phyloP scores from a whole-genome alignment of 768 basidiomycete genomes.

The Podaxis carcinomalis region DNA sequence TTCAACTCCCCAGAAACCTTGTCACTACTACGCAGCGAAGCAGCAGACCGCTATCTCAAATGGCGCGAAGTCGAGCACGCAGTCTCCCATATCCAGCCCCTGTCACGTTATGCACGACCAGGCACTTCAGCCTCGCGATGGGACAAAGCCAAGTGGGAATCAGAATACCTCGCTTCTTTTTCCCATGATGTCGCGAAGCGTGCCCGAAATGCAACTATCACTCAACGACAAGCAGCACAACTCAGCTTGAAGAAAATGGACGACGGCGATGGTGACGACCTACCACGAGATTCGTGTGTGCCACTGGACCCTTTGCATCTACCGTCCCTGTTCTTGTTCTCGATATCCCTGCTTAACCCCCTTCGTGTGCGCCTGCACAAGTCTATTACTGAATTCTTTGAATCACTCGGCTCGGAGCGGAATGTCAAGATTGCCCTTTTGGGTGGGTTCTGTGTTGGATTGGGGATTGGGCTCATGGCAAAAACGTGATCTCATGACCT shows the following conservation, averaged over 20 bases:
- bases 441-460: slow-evolving; percentile 35
- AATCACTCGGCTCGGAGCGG: slow-evolving; percentile 19
- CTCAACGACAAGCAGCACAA: background rate
- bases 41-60: slow-evolving; percentile 62
- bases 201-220: slow-evolving; percentile 30
- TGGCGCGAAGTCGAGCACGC: slow-evolving; percentile 70
- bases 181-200: slow-evolving; percentile 57
- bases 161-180: slow-evolving; percentile 57
- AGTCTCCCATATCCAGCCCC: slow-evolving; percentile 23
- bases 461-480: slow-evolving; percentile 26
- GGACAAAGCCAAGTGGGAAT: slow-evolving; percentile 65
- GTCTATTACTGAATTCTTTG: slow-evolving; percentile 19
- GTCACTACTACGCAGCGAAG: slow-evolving; percentile 53
- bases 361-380: slow-evolving; percentile 24
- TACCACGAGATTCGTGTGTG: slow-evolving; percentile 10
- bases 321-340: slow-evolving; percentile 57
- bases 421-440: slow-evolving; percentile 30
- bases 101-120: slow-evolving; percentile 11
- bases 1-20: slow-evolving; percentile 65
- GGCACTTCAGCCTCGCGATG: slow-evolving; percentile 25
- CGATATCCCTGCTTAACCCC: slow-evolving; percentile 56
- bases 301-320: slow-evolving; percentile 63
- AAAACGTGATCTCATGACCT: background rate
- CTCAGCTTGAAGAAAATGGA: background rate
- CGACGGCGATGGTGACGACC: background rate